Evolutionary conservation across 2,329 filamentous ascomycete species (phyloP), one percentile per base, ranked within the genome.

Genomic region (Fusarium dimerum): DNA sequence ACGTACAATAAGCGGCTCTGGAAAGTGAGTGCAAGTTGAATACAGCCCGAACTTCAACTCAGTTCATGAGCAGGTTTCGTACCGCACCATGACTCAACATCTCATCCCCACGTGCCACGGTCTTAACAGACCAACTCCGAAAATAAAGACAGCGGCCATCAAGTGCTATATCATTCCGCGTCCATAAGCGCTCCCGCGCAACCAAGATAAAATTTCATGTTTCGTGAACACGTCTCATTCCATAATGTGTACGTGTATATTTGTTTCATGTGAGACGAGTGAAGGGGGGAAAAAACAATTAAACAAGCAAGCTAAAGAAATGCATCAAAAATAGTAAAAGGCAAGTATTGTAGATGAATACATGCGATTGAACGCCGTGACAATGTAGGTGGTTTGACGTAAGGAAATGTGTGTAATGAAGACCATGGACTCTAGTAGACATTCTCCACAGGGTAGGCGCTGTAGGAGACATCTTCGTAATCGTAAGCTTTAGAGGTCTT

Each of bases 221-320:
- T 67, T 69, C 68, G 58, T 67, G 65, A 70, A 68, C 64, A 67
- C 60, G 58, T 69, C 59, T 66, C 62, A 58, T 67, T 65, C 68
- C 65, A 57, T 67, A 43, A 61, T 50, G 20, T 26, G 20, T 7
- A 26, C 7, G 20, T 26, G 20, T 26, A 26, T 26, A 7, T 26
- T 26, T 26, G 20, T 26, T 26, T 26, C 62, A 48, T 56, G 51
- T 55, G 55, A 60, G 65, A 66, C 60, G 60, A 62, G 57, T 55
- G 57, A 63, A 44, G 59, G 43, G 50, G 45, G 59, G 43, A 51
- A 51, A 53, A 57, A 59, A 56, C 51, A 57, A 60, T 46, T 52
- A 55, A 51, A 56, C 7, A 59, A 47, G 52, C 43, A 46, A 48
- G 45, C 56, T 39, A 52, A 52, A 48, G 59, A 43, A 39, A 48